A percentile compares a stretch with the other conserved stretches of the same genome.
Evolutionary conservation across 2,329 filamentous ascomycete species (phyloP).

Genomic region (Cladophialophora carrionii): DNA sequence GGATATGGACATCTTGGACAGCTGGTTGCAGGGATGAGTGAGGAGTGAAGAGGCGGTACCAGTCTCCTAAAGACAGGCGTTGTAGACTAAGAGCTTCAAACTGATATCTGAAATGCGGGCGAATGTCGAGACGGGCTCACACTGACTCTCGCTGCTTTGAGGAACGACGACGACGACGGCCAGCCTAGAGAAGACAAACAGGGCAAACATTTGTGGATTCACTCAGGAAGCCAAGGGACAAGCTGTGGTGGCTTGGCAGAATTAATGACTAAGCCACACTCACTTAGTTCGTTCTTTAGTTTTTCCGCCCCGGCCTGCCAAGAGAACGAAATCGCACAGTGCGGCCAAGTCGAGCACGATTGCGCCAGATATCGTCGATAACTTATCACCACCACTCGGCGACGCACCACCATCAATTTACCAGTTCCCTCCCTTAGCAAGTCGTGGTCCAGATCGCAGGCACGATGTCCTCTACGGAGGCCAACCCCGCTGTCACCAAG

Average conservation of each 20-base stretch:
- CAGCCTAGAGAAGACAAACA: conserved; percentile 15
- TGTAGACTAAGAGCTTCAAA: neutral
- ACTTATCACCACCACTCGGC: conserved; percentile 10
- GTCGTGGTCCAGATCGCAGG: conserved; percentile 35
- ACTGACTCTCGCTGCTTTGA: neutral
- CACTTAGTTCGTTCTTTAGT: neutral
- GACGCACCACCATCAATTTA: conserved; percentile 12
- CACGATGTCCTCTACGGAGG: conserved; percentile 59
- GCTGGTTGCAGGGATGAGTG: conserved; percentile 17
- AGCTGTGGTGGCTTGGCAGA: neutral
- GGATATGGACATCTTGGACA: conserved; percentile 70
- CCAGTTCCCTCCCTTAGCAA: conserved; percentile 8
- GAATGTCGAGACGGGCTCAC: neutral
- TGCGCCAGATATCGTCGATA: neutral
- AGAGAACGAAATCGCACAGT: conserved; percentile 9
- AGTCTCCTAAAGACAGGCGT: neutral
- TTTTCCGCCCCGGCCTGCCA: neutral
- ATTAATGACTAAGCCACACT: neutral
- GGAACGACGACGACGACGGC: conserved; percentile 1
- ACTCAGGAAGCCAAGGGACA: neutral
- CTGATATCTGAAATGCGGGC: neutral
- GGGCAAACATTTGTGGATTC: conserved; percentile 11
- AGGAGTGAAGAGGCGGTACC: conserved; percentile 11
- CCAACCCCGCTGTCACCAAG: conserved; percentile 67
- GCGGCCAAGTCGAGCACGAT: conserved; percentile 1